These are phyloP conservation scores for Biancaea sappan DNA, from an alignment of 306 rosid species.

Conservation along the genomic window DNA sequence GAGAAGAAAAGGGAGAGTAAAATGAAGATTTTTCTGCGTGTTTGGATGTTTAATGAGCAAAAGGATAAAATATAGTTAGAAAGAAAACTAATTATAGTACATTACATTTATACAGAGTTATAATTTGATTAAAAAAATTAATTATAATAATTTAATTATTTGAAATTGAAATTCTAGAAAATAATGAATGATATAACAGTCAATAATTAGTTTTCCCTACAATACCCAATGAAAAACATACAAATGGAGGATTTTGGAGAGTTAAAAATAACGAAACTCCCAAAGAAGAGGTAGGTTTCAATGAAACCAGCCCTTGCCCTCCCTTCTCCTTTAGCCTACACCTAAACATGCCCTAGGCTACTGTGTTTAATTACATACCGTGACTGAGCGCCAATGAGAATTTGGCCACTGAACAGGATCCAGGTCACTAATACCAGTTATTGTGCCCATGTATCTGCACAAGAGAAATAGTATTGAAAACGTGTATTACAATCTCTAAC, in stretches of 20 bases:
- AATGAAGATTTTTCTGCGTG: neutral
- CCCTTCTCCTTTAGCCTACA: neutral
- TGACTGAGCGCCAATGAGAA: conserved; percentile 99
- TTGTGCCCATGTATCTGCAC: conserved; percentile 83
- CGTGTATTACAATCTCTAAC: conserved; percentile 14
- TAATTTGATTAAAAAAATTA: neutral
- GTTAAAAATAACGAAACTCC: neutral
- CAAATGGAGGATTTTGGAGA: neutral
- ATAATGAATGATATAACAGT: neutral
- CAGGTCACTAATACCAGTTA: conserved; percentile 89
- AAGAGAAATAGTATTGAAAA: conserved; percentile 7
- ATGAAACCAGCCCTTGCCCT: neutral
- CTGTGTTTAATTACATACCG: conserved; percentile 26
- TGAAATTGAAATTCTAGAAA: neutral
- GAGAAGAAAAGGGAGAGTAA: neutral
- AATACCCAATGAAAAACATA: neutral
- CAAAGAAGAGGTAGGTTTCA: neutral
- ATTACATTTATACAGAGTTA: neutral
- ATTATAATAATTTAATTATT: too few species aligned
- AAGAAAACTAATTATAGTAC: neutral
- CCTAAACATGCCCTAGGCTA: neutral
- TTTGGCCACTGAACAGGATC: conserved; percentile 86
- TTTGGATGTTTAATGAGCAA: neutral
- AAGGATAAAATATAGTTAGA: neutral
- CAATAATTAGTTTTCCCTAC: neutral